A percentile compares a stretch with the other conserved stretches of the same genome.
Evolutionary conservation across 1,284 basidiomycete species (phyloP).

Genomic region (Ustanciosporium gigantosporum): DNA sequence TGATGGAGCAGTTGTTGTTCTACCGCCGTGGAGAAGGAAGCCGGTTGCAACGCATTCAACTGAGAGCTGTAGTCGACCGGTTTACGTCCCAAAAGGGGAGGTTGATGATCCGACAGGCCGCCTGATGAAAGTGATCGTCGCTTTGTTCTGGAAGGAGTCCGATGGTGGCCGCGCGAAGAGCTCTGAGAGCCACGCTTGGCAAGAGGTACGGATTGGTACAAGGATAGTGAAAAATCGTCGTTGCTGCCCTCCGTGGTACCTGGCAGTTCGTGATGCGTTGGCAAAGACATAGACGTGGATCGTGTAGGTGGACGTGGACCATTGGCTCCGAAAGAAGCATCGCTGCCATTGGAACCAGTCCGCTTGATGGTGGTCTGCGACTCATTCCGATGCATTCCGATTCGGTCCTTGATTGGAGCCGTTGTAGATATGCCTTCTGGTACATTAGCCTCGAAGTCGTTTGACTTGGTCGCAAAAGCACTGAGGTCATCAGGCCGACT

Average conservation of each 20-base stretch:
- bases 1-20: conserved; percentile 80
- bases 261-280: conserved; percentile 45
- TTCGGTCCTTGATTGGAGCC: conserved; percentile 6
- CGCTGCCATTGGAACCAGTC: conserved; percentile 46
- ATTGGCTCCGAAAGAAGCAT: conserved; percentile 23
- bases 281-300: conserved; percentile 28
- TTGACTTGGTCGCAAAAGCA: background rate
- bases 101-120: conserved; percentile 53
- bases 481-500: conserved; percentile 12
- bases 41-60: conserved; percentile 72
- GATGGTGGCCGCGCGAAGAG: conserved; percentile 64
- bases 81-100: conserved; percentile 28
- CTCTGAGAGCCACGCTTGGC: conserved; percentile 35
- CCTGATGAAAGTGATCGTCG: conserved; percentile 75
- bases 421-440: background rate
- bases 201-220: conserved; percentile 25
- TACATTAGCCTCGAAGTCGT: background rate
- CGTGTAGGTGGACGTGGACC: conserved; percentile 1
- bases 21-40: conserved; percentile 76
- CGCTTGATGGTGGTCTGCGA: conserved; percentile 63
- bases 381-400: conserved; percentile 59
- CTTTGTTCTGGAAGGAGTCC: conserved; percentile 91
- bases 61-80: conserved; percentile 71
- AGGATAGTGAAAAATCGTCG: conserved; percentile 8
- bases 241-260: conserved; percentile 2